A percentile compares a stretch with the other conserved stretches of the same genome.
phyloP scores from a whole-genome alignment of 2,329 filamentous ascomycete genomes.

The Trichophyton simii region DNA sequence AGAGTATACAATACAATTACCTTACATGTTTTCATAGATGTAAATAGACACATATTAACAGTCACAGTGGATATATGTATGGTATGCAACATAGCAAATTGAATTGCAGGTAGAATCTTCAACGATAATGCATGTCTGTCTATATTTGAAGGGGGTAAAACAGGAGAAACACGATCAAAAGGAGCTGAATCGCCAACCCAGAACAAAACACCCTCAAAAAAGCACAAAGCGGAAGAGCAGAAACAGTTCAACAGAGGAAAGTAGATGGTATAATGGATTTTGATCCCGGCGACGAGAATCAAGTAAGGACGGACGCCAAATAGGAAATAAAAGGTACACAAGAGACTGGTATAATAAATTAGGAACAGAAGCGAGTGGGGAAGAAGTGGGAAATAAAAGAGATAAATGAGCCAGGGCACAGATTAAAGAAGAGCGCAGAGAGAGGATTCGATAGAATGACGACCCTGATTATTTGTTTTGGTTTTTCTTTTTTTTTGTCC shows the following conservation, averaged over 20 bases:
- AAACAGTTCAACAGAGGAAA: background rate
- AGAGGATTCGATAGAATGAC: conserved; percentile 7
- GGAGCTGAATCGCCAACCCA: background rate
- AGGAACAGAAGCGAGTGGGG: conserved; percentile 6
- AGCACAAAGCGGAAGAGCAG: background rate
- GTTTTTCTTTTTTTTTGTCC: background rate
- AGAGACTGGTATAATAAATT: background rate
- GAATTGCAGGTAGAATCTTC: background rate
- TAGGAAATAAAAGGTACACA: conserved; percentile 8
- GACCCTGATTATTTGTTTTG: conserved; percentile 2
- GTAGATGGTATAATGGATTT: background rate
- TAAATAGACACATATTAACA: background rate
- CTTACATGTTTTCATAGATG: background rate
- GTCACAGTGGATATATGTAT: background rate
- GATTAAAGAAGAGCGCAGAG: conserved; percentile 11
- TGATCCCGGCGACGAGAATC: background rate
- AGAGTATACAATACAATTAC: background rate
- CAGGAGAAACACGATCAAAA: conserved; percentile 4
- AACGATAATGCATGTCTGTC: conserved; percentile 2
- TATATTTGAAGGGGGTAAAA: conserved; percentile 9
- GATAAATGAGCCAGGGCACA: conserved; percentile 9
- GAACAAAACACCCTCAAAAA: conserved; percentile 1
- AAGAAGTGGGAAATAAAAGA: conserved; percentile 2
- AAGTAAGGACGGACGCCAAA: background rate
- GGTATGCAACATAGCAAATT: background rate